Base-by-base conservation (phyloP, 2,329 filamentous ascomycete genomes). In the Juglanconis juglandina region DNA sequence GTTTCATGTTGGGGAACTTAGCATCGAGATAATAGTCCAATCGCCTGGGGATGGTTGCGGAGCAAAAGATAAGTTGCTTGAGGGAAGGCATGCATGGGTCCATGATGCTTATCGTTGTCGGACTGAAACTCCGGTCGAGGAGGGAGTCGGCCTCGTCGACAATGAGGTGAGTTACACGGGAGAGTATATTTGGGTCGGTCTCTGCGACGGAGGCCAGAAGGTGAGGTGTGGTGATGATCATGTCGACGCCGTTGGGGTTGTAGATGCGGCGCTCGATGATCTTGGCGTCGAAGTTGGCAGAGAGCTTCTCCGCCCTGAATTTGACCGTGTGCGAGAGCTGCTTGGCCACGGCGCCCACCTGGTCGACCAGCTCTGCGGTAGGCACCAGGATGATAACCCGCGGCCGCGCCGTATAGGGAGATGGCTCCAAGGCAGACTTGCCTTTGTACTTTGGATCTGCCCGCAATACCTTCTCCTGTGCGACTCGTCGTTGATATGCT, bases 141-240 rank as follows among this genome's bases (percentile, higher is more conserved):
- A 99, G 85, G 4, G 93, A 97, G 75, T 99, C 95, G 1, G 96
- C 96, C 78, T 99, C 96, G 71, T 99, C 96, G 53, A 96, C 82
- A 61, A 99, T 84, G 10, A 99, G 82, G 71, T 98, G 91, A 1
- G 86, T 87, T 61, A 98, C 93, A 11, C 92, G 89, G n/a, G 91
- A 93, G 41, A 99, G 85, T 63, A 99, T 87, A 69, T 96, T 94
- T 10, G 95, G 95, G 66, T 97, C 92, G 24, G 87, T 88, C 66
- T 96, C 87, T 11, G 91, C 91, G 69, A 99, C 95, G 63, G 91
- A 93, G 59, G 89, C 84, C 44, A 99, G 84, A 10, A 99, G 82
- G 70, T 97, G 93, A 4, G 95, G 96, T 0, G 95, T 99, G 14
- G 91, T 83, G 61, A 98, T 82, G 8, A 98, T 77, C 51, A 99